Conservation (phyloP, 2,329 filamentous ascomycete genomes). For the Monilinia fructigena region DNA sequence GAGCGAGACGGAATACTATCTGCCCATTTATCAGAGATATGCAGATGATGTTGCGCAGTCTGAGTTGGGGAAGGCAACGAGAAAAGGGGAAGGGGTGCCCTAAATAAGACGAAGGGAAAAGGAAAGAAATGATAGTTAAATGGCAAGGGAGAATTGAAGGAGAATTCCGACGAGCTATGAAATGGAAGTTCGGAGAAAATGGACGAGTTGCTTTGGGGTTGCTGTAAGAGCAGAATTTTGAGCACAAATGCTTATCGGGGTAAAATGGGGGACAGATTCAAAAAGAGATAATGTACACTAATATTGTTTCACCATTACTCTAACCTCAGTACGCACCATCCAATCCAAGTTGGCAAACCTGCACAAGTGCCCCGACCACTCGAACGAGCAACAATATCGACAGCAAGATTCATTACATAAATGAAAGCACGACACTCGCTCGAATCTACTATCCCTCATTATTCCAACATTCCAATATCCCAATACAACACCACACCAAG, state of each 20-base stretch:
- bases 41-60: constrained; percentile 64
- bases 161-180: too few relatives aligned
- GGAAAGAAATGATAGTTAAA: background rate
- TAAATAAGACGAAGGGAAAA: constrained; percentile 36
- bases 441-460: too few relatives aligned
- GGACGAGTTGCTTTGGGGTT: background rate
- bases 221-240: background rate
- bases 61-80: constrained; percentile 59
- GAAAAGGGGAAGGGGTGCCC: constrained; percentile 62
- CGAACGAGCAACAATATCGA: too few relatives aligned
- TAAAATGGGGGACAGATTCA: background rate
- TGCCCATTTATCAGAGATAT: constrained; percentile 67
- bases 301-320: background rate
- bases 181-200: background rate
- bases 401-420: too few relatives aligned
- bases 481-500: background rate
- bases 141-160: background rate
- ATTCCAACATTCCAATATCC: background rate
- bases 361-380: too few relatives aligned
- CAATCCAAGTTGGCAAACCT: too few relatives aligned
- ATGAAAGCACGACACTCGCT: too few relatives aligned
- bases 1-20: constrained; percentile 66
- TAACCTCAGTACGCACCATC: background rate
- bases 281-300: background rate
- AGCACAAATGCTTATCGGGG: background rate